Base-by-base conservation (phyloP, 2,329 filamentous ascomycete genomes). In the Alternaria conjuncta region DNA sequence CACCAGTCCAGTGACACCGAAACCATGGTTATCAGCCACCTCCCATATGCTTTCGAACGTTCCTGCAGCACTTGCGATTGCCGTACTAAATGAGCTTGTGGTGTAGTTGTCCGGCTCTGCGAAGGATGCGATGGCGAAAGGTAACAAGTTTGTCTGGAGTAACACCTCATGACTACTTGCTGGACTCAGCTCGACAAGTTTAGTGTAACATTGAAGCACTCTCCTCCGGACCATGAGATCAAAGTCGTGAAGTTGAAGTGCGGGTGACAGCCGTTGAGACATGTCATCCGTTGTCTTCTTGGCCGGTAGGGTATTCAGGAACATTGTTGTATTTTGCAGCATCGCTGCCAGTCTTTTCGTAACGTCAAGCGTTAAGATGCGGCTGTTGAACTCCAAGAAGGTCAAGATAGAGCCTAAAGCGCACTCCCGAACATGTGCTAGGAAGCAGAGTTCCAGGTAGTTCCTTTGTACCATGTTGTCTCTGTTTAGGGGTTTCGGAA, bases 31-130 rank as follows among this genome's bases (percentile, higher is more conserved):
- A 78, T 99, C 96, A 9, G 90, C 92, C 7, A 97, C 88, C 66
- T 98, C 95, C 96, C 96, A 99, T 43, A 99, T 88, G 1, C 90
- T 94, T 73, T 99, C 96, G 74, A 98, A 97, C 3, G 89, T 92
- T 6, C 92, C 93, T 1, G 94, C 92, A 15, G 94, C 92, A 69
- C 91, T 96, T 18, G 95, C 95, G 73, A 99, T 97, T 0, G 94
- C 93, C 13, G 93, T 92, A 74, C 95, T 97, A 51, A 98, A 79
- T 2, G 94, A 95, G 72, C 89, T 95, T 15, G 92, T 90, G 0
- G 89, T 89, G 75, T 97, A 96, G 72, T 93, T 93, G 61, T 96
- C 93, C 0, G 95, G 94, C 72, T 98, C 94, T 0, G 96, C 93
- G 78, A 99, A 98, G 1, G 95, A 91, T 0, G 94, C 92, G 26